Conservation (phyloP, 2,329 filamentous ascomycete species). For the Torrubiella hemipterigena region DNA sequence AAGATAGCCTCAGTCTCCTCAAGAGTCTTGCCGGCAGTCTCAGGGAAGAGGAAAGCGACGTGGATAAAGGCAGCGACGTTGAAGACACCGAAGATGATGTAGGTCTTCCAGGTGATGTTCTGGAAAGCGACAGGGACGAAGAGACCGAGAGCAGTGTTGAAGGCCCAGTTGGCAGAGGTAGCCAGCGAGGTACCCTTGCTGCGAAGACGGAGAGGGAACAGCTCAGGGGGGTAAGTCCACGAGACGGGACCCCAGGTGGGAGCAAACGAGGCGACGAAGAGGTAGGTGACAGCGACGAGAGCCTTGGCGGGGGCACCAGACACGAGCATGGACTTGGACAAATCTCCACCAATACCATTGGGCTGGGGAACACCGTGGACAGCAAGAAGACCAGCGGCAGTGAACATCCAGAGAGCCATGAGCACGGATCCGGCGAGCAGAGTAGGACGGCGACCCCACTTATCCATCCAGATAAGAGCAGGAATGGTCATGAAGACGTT, state of each 20-base stretch:
- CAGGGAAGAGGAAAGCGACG: conserved; percentile 43
- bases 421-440: conserved; percentile 53
- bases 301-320: conserved; percentile 37
- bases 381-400: conserved; percentile 40
- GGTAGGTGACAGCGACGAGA: conserved; percentile 56
- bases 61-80: conserved; percentile 37
- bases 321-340: conserved; percentile 34
- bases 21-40: conserved; percentile 42
- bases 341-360: conserved; percentile 31
- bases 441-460: conserved; percentile 60
- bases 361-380: conserved; percentile 29
- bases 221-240: conserved; percentile 29
- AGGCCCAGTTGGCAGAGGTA: conserved; percentile 25
- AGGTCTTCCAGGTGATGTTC: conserved; percentile 36
- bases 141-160: conserved; percentile 27
- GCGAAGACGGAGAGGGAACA: conserved; percentile 23
- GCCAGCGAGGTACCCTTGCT: conserved; percentile 24
- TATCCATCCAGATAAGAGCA: conserved; percentile 62
- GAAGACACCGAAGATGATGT: conserved; percentile 40
- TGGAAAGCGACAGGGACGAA: conserved; percentile 24
- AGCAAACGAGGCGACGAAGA: conserved; percentile 41
- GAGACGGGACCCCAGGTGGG: conserved; percentile 37
- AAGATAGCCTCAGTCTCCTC: conserved; percentile 41
- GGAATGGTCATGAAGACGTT: conserved; percentile 71
- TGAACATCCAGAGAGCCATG: conserved; percentile 50